Percentiles rank a stretch among this genome's conserved stretches.
Conservation (phyloP, 2,329 filamentous ascomycete species). For the Verticillium klebahnii region DNA sequence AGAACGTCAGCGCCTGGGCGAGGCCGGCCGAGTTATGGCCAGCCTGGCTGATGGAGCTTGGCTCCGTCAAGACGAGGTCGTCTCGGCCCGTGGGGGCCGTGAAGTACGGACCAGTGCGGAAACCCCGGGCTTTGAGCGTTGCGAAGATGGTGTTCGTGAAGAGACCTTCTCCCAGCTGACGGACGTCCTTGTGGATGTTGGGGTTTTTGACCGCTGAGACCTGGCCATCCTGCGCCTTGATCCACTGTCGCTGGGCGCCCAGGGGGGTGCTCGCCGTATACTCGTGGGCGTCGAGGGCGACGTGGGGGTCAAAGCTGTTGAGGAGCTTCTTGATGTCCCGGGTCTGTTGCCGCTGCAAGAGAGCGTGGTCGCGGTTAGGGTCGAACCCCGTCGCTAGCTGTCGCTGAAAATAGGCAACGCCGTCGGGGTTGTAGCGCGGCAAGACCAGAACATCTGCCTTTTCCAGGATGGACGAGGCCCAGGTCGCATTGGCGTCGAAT, state of each 20-base stretch:
- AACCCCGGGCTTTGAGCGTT: conserved; percentile 1
- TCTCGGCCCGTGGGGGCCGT: background rate
- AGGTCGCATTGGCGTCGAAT: conserved; percentile 5
- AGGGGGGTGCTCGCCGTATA: conserved; percentile 5
- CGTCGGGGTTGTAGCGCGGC: conserved; percentile 8
- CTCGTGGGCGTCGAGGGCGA: conserved; percentile 8
- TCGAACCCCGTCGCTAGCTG: conserved; percentile 6
- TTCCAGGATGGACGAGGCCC: conserved; percentile 4
- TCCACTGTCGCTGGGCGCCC: background rate
- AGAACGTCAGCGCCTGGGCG: conserved; percentile 5
- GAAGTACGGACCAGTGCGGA: conserved; percentile 8
- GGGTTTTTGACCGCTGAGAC: conserved; percentile 7
- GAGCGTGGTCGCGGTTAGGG: conserved; percentile 8
- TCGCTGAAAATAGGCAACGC: conserved; percentile 8
- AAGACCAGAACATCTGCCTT: conserved; percentile 6
- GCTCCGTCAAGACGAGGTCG: background rate
- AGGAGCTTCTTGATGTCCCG: conserved; percentile 5
- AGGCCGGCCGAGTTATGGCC: conserved; percentile 5
- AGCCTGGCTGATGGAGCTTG: background rate
- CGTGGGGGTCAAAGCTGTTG: conserved; percentile 6
- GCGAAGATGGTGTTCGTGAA: conserved; percentile 5
- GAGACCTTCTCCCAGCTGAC: conserved; percentile 4
- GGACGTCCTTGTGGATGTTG: conserved; percentile 6
- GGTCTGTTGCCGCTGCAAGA: conserved; percentile 6
- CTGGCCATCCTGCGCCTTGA: conserved; percentile 6